A percentile compares a stretch with the other conserved stretches of the same genome.
Conservation (phyloP, 768 basidiomycete species). For the Scleroderma citrinum region DNA sequence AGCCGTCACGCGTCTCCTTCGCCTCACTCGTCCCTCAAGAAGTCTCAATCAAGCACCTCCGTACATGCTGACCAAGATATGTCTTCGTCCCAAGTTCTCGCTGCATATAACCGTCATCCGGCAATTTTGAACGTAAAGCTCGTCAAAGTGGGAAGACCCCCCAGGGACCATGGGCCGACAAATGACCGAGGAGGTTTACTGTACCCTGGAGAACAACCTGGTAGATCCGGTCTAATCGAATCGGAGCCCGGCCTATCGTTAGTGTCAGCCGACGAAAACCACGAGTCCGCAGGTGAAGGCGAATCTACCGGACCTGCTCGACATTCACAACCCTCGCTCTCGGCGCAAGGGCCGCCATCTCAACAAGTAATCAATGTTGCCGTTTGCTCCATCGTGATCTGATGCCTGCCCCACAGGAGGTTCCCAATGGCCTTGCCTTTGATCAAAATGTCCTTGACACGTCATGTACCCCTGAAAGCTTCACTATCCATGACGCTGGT, state of each 20-base stretch:
- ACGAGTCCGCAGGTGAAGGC: constrained; percentile 1
- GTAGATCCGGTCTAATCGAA: constrained; percentile 1
- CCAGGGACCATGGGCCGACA: background rate
- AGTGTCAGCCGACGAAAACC: constrained; percentile 1
- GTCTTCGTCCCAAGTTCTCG: constrained; percentile 6
- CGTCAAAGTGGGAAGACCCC: constrained; percentile 9
- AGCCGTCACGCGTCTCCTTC: constrained; percentile 18
- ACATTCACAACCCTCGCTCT: background rate
- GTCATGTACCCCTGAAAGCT: constrained; percentile 19
- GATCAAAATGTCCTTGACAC: constrained; percentile 1
- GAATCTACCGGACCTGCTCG: constrained; percentile 1
- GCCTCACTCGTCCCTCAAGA: constrained; percentile 15
- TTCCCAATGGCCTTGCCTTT: constrained; percentile 5
- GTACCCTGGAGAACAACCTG: constrained; percentile 10
- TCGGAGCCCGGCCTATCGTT: background rate
- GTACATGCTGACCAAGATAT: constrained; percentile 17
- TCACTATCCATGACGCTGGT: constrained; percentile 26
- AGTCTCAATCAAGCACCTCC: constrained; percentile 18
- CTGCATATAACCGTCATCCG: background rate
- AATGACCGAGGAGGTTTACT: constrained; percentile 19
- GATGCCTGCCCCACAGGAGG: constrained; percentile 6
- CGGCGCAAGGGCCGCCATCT: constrained; percentile 3
- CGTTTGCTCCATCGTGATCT: constrained; percentile 7
- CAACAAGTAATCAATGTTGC: constrained; percentile 7
- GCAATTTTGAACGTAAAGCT: constrained; percentile 23